Base-by-base conservation (phyloP, 1,284 basidiomycete genomes). In the Inonotus obliquus region DNA sequence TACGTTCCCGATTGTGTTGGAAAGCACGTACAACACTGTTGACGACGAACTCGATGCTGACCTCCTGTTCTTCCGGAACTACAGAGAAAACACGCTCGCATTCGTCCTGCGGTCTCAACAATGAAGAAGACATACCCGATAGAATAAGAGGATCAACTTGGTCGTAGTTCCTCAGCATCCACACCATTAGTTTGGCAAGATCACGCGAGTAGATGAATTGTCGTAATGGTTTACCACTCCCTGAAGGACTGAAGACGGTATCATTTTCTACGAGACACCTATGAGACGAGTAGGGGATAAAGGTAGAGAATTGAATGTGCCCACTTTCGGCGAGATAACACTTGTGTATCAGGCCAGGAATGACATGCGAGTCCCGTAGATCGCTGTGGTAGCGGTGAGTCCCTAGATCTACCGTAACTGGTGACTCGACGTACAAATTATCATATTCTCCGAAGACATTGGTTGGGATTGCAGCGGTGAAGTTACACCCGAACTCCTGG, bases 121-220 rank as follows among this genome's bases (percentile, higher is more conserved):
- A 35, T 13, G 44, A 55, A 35, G 41, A n/a, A 45, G n/a, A 64
- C 74, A 48, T 67, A 89, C 91, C 89, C 5, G 89, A 92, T 10
- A 96, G 81, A 67, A 96, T 96, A 71, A 96, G 77, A 2, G 94
- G 94, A 67, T 94, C 92, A 47, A 95, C 89, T 68, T 91, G 86
- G 57, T 94, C 82, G 71, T 96, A 96, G 71, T 94, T 89, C 57
- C 90, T 79, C 64, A 96, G 77, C 78, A 88, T 86, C 94, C 94
- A 96, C 68, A 96, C 89, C 79, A 96, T 94, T 57, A 95, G 79
- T 74, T 92, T 95, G 57, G 93, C 94, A 57, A 96, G 85, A 74
- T 96, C 94, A 57, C 84, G 79, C n/a, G 94, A 95, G 76, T 92
- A 96, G 73, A 96, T 94, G 74, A 96, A 96, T 73, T 96, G 94